phyloP scores from a whole-genome alignment of 1,284 basidiomycete species.

The Puccinia horiana region DNA sequence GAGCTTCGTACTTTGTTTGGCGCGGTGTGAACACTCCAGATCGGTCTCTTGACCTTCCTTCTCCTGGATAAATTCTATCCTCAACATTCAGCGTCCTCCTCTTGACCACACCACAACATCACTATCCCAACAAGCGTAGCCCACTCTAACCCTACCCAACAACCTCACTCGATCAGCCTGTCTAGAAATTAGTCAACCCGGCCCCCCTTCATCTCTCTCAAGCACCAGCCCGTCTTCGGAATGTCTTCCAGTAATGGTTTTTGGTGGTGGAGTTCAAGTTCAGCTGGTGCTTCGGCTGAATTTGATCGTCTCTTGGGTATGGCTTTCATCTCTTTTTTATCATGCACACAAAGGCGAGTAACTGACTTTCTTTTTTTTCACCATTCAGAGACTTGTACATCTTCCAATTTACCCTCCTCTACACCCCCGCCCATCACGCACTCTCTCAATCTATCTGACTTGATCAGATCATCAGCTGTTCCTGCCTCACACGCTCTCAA shows the following conservation, averaged over 20 bases:
- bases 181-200: neutral
- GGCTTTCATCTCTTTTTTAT: neutral
- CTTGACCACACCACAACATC: neutral
- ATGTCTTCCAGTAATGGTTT: conserved; percentile 32
- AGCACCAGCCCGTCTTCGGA: neutral
- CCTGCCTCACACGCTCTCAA: conserved; percentile 84
- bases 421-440: conserved; percentile 44
- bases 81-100: neutral
- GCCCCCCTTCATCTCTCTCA: neutral
- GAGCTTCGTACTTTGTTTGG: neutral
- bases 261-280: conserved; percentile 39
- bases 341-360: neutral
- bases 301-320: conserved; percentile 46
- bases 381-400: conserved; percentile 38
- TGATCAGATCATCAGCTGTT: conserved; percentile 85
- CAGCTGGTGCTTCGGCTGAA: conserved; percentile 31
- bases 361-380: neutral
- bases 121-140: neutral
- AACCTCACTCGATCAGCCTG: neutral
- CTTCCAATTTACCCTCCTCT: conserved; percentile 43
- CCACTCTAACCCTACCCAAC: neutral
- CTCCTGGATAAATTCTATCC: neutral
- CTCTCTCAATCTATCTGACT: conserved; percentile 40
- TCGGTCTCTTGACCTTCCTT: neutral
- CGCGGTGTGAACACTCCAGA: conserved; percentile 2